A percentile compares a stretch with the other conserved stretches of the same genome.
These are phyloP conservation scores for Naganishia vaughanmartiniae DNA, from an alignment of 768 basidiomycete species.

Conservation along the genomic window DNA sequence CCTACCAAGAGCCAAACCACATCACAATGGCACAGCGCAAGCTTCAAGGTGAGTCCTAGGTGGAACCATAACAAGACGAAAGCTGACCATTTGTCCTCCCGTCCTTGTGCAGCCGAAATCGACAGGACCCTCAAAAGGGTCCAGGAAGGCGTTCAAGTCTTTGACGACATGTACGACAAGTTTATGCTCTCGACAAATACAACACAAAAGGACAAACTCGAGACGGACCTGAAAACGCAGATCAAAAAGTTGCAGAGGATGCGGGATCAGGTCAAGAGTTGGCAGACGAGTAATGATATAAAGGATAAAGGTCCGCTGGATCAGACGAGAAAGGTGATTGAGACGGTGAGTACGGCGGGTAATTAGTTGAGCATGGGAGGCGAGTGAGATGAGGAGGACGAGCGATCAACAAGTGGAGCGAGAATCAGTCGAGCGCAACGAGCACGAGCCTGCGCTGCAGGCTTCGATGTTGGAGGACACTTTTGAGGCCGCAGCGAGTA, in stretches of 20 bases:
- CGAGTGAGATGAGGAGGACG: not conserved
- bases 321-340: constrained; percentile 92
- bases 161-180: constrained; percentile 83
- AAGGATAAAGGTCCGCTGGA: constrained; percentile 92
- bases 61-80: not conserved
- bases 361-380: no score
- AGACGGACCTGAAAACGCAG: constrained; percentile 92
- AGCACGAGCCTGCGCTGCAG: not conserved
- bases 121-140: constrained; percentile 99
- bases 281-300: constrained; percentile 96
- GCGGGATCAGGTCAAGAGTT: constrained; percentile 86
- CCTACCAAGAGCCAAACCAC: not conserved
- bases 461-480: not conserved
- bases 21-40: constrained; percentile 80
- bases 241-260: constrained; percentile 90
- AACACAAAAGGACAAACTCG: constrained; percentile 97
- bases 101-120: constrained; percentile 72
- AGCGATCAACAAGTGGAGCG: not conserved
- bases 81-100: not conserved
- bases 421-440: constrained; percentile 9
- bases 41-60: constrained; percentile 66
- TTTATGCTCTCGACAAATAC: constrained; percentile 94
- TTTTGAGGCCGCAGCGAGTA: no score
- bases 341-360: constrained; percentile 69
- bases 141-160: constrained; percentile 71